Base-by-base conservation (phyloP, 2,329 filamentous ascomycete genomes). In the Pyricularia sp. region DNA sequence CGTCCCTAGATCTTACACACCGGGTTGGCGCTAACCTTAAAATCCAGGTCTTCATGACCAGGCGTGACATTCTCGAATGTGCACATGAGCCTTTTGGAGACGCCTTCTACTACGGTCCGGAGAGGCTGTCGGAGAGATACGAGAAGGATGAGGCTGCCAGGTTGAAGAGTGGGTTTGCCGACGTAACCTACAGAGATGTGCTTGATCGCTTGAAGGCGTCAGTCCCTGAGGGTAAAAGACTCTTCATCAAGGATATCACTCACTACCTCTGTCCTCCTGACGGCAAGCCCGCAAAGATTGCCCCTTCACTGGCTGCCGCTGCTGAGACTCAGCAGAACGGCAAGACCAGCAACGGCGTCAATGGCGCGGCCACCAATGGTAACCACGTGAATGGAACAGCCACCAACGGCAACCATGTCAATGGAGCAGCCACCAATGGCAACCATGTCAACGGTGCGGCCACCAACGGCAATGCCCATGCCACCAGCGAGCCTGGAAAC, bases 241-340 rank as follows among this genome's bases (percentile, higher is more conserved):
- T 96, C 71, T 97, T 97, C 79, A 94, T 99, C 83, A 99, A 99
- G 77, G 94, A 97, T 76, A 99, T 97, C 79, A 88, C 90, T 65
- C 89, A 97, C 77, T 97, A 97, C 76, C 82, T 97, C 69, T 81
- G 96, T 68, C 89, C 92, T 5, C 90, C 91, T 3, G 79, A 89
- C 68, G 81, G 82, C 61, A 83, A 88, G 71, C 80, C 84, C 16
- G 84, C 90, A 63, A 81, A 80, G 62, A 85, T 94, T 66, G 92
- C 91, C 10, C 89, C 90, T 2, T 96, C 91, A n/a, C 81, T 97
- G 63, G 84, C 88, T 66, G 40, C 30, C 19, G 84, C 84, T 69
- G 85, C 83, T 31, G 68, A 73, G 28, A 33, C 64, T 62, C 67
- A 67, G 30, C 67, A 67, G 63, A 70, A 72, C 62, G 68, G 67